Evolutionary conservation across 1,284 basidiomycete species (phyloP), one percentile per base, ranked within the genome.

Genomic region (Agaricales sp.): DNA sequence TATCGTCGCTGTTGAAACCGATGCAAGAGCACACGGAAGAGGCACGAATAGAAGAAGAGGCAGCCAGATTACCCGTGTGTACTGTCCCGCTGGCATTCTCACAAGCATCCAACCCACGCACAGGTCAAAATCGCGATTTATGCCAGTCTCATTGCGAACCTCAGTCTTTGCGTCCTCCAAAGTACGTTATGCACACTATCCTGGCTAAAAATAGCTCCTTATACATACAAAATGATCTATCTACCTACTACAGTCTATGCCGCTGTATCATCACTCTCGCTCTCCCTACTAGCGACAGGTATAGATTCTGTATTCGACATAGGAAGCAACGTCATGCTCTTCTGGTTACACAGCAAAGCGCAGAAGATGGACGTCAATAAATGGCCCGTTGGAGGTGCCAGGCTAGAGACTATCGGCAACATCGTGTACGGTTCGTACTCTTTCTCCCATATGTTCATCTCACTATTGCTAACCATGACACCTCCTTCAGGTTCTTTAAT

Each of bases 301-400:
- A 85, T 94, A 57, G 92, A 96, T 63, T 83, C 90, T 13, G 79
- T 91, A 18, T 95, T 96, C 61, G 94, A 98, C 61, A 80, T 92
- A 43, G 85, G 89, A 48, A 93, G 92, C 54, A 98, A 96, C 59
- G 63, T 95, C 35, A 71, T 96, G 11, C 75, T 98, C 2, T 87
- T 86, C 64, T 80, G 80, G 69, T 72, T 95, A 1, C 87, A 99
- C 64, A 73, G 74, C 53, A 87, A 91, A 58, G 82, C 91, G 1
- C 66, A 63, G 8, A 73, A 61, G 18, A 75, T 94, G 51, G 92
- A 96, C 59, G 59, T 69, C 46, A 87, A 84, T 63, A 91, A 89
- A 58, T 96, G 92, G 91, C 92, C 92, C 4, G 87, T 92, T 12
- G 87, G 92, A 47, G 94, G 94, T 21, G 77, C 84, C n/a, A 77